Evolutionary conservation across 1,284 basidiomycete genomes (phyloP), one percentile per base, ranked within the genome.

Genomic region (Ustilago trichophora): DNA sequence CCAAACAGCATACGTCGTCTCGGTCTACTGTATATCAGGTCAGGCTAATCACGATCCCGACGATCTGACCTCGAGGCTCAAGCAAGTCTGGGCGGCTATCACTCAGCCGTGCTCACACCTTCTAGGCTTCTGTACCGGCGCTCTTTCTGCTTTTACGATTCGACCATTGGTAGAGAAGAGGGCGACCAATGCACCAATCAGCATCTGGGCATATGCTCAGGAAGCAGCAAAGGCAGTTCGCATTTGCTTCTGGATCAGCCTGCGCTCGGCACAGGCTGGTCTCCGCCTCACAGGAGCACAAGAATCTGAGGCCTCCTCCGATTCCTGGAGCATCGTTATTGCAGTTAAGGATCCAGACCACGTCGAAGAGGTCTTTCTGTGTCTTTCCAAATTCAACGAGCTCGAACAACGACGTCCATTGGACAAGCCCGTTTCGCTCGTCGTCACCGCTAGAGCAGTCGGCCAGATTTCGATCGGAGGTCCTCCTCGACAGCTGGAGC

Each of bases 71-170:
- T n/a, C n/a, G n/a, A n/a, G n/a, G n/a, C 48, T 66, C 24, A 24
- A 24, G 24, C 22, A 44, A 19, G 59, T 47, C 18, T 64, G 58
- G 59, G 43, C 22, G 27, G 59, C 51, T 24, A 22, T 64, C 4
- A 3, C 45, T 10, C 33, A 44, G 18, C 55, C 46, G 5, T 34
- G 42, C 25, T 47, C 59, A 3, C 58, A 64, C 22, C 38, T 69
- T 21, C 47, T 69, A 6, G 66, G 66, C 24, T 64, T 64, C 44
- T 69, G 66, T 26, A 69, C 66, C 5, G 65, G 65, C 6, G 47
- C 49, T 6, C 43, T 68, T 4, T 58, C 65, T 11, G 54, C 65
- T 22, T 63, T 51, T 16, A 27, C 44, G 9, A 12, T 48, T 15
- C 59, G 56, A 34, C 29, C 35, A 18, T 15, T 58, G 18, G 26